Evolutionary conservation across 352 stramenopile species (phyloP).

Genomic region (Detonula confervacea): DNA sequence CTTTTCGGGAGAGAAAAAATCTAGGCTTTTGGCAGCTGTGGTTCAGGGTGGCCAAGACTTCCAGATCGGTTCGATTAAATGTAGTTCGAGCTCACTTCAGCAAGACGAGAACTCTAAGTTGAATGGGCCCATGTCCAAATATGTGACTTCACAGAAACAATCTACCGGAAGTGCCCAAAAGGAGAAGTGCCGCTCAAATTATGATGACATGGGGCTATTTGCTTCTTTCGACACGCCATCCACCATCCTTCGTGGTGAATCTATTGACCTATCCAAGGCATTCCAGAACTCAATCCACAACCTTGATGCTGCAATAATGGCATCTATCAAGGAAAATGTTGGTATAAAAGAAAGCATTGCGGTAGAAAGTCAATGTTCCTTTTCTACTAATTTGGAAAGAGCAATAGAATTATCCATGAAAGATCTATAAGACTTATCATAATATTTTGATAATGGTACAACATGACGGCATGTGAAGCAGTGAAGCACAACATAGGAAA

Average conservation of each 20-base stretch:
- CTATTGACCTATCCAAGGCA: slow-evolving; percentile 9
- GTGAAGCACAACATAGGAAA: too few species aligned
- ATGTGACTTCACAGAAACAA: slow-evolving; percentile 10
- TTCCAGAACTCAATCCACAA: slow-evolving; percentile 15
- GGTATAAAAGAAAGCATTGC: neutral
- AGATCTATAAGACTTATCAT: slow-evolving; percentile 19
- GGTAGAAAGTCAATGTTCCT: slow-evolving; percentile 4
- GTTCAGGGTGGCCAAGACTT: slow-evolving; percentile 69
- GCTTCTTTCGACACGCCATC: slow-evolving; percentile 20
- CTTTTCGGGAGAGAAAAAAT: slow-evolving; percentile 49
- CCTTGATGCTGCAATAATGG: slow-evolving; percentile 26
- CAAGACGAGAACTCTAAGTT: neutral
- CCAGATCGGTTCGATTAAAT: slow-evolving; percentile 65
- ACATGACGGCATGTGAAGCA: too few species aligned
- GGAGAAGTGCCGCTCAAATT: slow-evolving; percentile 22
- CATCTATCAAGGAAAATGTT: slow-evolving; percentile 11
- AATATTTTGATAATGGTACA: too few species aligned
- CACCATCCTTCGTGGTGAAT: neutral
- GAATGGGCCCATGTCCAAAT: slow-evolving; percentile 14
- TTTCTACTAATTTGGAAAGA: slow-evolving; percentile 21
- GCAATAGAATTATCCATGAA: slow-evolving; percentile 43
- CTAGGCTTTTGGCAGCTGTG: slow-evolving; percentile 58
- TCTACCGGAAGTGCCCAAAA: neutral
- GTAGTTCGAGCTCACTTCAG: slow-evolving; percentile 6
- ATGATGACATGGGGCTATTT: slow-evolving; percentile 46